Percentiles rank a stretch among this genome's conserved stretches.
Evolutionary conservation across 768 basidiomycete genomes (phyloP).

Genomic region (Sarcodon sp.): DNA sequence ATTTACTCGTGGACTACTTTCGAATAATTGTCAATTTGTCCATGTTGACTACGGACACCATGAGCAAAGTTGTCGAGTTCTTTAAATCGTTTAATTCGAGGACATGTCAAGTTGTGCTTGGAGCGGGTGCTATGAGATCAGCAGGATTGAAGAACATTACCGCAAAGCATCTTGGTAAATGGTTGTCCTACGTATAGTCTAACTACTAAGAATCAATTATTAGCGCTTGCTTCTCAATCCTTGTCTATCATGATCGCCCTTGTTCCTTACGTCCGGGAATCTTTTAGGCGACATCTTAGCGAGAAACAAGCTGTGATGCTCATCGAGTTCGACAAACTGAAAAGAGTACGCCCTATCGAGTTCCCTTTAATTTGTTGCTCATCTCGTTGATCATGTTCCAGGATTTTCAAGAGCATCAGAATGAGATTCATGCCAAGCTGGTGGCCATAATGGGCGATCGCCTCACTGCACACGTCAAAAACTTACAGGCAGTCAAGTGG

Average conservation of each 20-base stretch:
- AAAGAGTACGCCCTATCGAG: constrained; percentile 52
- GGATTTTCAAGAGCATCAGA: constrained; percentile 99
- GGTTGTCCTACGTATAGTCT: background rate
- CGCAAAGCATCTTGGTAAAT: constrained; percentile 86
- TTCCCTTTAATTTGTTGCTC: background rate
- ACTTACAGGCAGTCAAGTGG: constrained; percentile 77
- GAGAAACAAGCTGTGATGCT: constrained; percentile 94
- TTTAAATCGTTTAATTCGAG: constrained; percentile 96
- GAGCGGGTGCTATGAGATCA: constrained; percentile 97
- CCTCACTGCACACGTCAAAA: constrained; percentile 70
- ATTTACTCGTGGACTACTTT: constrained; percentile 74
- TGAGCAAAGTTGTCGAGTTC: constrained; percentile 90
- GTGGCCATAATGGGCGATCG: constrained; percentile 98
- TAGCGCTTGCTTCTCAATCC: constrained; percentile 92
- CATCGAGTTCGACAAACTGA: constrained; percentile 96
- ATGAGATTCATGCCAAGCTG: constrained; percentile 95
- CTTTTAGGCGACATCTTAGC: constrained; percentile 85
- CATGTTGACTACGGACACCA: constrained; percentile 87
- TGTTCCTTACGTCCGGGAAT: constrained; percentile 92
- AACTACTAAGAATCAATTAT: constrained; percentile 1
- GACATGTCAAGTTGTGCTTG: constrained; percentile 95
- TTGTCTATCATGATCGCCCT: constrained; percentile 89
- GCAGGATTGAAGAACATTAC: constrained; percentile 98
- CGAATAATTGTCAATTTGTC: constrained; percentile 79
- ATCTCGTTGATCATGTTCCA: constrained; percentile 16